These are phyloP conservation scores for Calonectria pseudoreteaudii DNA, from an alignment of 2,329 filamentous ascomycete species.

Conservation along the genomic window DNA sequence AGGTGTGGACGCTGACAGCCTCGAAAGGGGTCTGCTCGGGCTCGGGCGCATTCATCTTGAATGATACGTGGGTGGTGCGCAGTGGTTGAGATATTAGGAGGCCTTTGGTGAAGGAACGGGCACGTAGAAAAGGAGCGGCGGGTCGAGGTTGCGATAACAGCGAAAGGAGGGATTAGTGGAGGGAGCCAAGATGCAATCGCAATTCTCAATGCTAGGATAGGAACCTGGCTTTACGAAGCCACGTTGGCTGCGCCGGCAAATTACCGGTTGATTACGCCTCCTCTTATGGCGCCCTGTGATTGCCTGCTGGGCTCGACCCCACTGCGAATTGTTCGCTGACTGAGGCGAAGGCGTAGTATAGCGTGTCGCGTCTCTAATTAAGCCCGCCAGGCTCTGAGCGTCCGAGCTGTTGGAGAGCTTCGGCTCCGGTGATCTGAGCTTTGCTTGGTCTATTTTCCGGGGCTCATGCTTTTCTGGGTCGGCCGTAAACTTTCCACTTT, in stretches of 20 bases:
- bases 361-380: constrained; percentile 13
- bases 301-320: constrained; percentile 12
- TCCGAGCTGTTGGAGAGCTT: not conserved
- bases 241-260: constrained; percentile 29
- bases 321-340: constrained; percentile 3
- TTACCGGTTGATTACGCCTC: constrained; percentile 20
- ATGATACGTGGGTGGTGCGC: constrained; percentile 24
- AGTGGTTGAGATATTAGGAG: constrained; percentile 7
- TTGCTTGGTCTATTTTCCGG: not conserved
- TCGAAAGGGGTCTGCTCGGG: constrained; percentile 93
- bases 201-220: constrained; percentile 10
- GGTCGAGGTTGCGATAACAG: constrained; percentile 18
- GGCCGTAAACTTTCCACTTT: not conserved
- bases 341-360: constrained; percentile 7
- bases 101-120: not conserved
- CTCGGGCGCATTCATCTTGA: constrained; percentile 84
- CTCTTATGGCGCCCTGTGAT: constrained; percentile 3
- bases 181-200: constrained; percentile 22
- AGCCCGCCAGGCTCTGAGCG: not conserved
- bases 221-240: constrained; percentile 23
- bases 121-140: constrained; percentile 10
- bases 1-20: constrained; percentile 88
- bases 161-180: constrained; percentile 18
- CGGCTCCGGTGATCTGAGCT: not conserved
- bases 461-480: not conserved